Base-by-base conservation (phyloP, 2,329 filamentous ascomycete species). In the Sporothrix dimorphospora region DNA sequence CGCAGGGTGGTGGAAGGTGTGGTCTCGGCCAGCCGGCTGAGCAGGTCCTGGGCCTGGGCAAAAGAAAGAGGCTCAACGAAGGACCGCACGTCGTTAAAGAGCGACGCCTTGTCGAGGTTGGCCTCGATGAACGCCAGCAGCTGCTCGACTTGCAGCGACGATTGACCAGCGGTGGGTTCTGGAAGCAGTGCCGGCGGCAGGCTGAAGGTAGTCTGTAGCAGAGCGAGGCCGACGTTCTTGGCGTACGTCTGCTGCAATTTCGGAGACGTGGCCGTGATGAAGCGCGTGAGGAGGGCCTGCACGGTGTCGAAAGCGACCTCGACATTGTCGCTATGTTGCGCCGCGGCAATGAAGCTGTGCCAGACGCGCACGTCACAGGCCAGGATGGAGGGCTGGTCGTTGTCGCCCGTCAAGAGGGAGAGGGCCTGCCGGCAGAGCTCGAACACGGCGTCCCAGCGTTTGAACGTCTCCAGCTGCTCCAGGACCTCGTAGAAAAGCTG, bases 51-150 rank as follows among this genome's bases (percentile, higher is more conserved):
- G 8, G 83, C 75, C 7, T 86, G 85, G 0, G 79, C 75, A 2
- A 81, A 78, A 1, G 77, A 79, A 0, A 89, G 80, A 24, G 79
- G 77, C 53, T 84, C 81, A 3, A 85, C 78, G 71, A 84, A 86
- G 0, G 74, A 73, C 73, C 83, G 86, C 53, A 87, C 75, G 66
- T 87, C 85, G 45, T 83, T 81, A 71, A 88, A 87, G 0, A 78
- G 76, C 0, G 80, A 76, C 1, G 78, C 73, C 55, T 76, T 77
- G 67, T 78, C 77, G 21, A 78, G 74, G 72, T 81, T 77, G 40
- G 80, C 76, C n/a, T 80, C 77, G 14, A 81, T 72, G n/a, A 79
- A 81, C 1, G 78, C 51, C 4, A 78, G 76, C 4, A 82, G 74
- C 53, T 81, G 80, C n/a, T 77, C 74, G 1, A 81, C 78, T 7